Evolutionary conservation across 1,139 yeast genomes (phyloP), one percentile per base, ranked within the genome.

Genomic region (Candida glucosophila): DNA sequence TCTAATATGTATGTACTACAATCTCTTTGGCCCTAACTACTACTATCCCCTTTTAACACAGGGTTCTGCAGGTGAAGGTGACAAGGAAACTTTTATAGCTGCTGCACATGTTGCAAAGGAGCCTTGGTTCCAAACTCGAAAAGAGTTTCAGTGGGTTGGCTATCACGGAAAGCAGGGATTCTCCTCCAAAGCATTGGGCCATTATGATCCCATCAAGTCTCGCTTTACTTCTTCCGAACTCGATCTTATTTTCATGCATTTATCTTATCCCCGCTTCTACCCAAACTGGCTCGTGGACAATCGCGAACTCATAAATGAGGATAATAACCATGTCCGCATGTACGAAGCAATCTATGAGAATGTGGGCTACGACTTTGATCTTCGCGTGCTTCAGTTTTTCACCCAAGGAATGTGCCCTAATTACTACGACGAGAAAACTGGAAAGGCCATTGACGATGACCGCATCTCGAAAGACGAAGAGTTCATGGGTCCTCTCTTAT

Each of bases 11-110:
- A 48, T 72, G 25, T 75, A 73, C 41, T 75, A 75, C 44, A 74
- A 74, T 37, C 49, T 53, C 24, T 60, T 61, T 46, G 78, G 78
- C 1, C 73, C 73, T 17, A 53, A 57, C 19, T 71, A 63, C 47
- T 73, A 67, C 42, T 69, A 72, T 37, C 63, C 66, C 10, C 42
- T 73, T 28, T 47, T 72, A 25, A 64, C 72, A 8, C 77, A 71
- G 46, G 75, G 75, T 33, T 68, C 73, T 16, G 71, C 76, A 5
- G 77, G 77, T 24, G 73, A 71, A 43, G 78, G 78, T 35, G 78
- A 72, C 43, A 74, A 74, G 40, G 81, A 75, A 38, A 74, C 80
- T 0, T 67, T 73, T 34, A 59, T 69, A 23, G 73, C 77, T 1
- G 79, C 79, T 4, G 74, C 80, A 12, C 69, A 67, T 33, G 66